Percentiles rank a stretch among this genome's conserved stretches.
phyloP scores from a whole-genome alignment of 306 rosid species.

The Cucurbita maxima region DNA sequence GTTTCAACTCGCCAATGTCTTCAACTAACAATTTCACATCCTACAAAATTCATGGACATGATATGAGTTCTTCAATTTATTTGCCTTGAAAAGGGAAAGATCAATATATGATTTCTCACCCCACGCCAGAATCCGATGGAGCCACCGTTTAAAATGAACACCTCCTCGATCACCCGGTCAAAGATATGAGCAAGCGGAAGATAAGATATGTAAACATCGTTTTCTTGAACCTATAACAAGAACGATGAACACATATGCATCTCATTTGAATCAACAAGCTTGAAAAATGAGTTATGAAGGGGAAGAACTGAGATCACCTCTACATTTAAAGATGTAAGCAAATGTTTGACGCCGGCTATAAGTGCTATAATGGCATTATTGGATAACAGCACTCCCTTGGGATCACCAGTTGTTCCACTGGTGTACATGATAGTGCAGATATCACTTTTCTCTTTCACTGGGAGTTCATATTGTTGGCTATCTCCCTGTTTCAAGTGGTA shows the following conservation, averaged over 20 bases:
- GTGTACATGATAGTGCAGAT: slow-evolving; percentile 95
- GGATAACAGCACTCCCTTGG: slow-evolving; percentile 88
- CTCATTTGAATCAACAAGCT: neutral
- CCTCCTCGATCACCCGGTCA: slow-evolving; percentile 90
- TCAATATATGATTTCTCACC: slow-evolving; percentile 32
- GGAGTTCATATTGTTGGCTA: slow-evolving; percentile 55
- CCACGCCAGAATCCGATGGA: slow-evolving; percentile 99
- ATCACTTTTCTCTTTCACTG: slow-evolving; percentile 56
- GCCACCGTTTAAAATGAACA: slow-evolving; percentile 75
- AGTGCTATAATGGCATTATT: slow-evolving; percentile 71
- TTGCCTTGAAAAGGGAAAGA: neutral
- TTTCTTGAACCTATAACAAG: slow-evolving; percentile 34
- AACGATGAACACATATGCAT: slow-evolving; percentile 7
- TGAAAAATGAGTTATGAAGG: slow-evolving; percentile 1
- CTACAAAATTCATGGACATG: slow-evolving; percentile 29
- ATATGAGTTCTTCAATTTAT: slow-evolving; percentile 6
- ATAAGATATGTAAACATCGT: slow-evolving; percentile 79
- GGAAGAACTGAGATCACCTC: slow-evolving; percentile 29
- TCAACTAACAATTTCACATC: slow-evolving; percentile 79
- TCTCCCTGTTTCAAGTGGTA: slow-evolving; percentile 38
- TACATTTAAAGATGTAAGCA: slow-evolving; percentile 57
- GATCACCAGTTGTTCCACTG: slow-evolving; percentile 95
- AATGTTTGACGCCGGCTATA: slow-evolving; percentile 54
- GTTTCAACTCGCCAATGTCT: slow-evolving; percentile 85
- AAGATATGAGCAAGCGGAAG: slow-evolving; percentile 94